Evolutionary conservation across 257 asterid species (phyloP).

Genomic region (Nicotiana knightiana): DNA sequence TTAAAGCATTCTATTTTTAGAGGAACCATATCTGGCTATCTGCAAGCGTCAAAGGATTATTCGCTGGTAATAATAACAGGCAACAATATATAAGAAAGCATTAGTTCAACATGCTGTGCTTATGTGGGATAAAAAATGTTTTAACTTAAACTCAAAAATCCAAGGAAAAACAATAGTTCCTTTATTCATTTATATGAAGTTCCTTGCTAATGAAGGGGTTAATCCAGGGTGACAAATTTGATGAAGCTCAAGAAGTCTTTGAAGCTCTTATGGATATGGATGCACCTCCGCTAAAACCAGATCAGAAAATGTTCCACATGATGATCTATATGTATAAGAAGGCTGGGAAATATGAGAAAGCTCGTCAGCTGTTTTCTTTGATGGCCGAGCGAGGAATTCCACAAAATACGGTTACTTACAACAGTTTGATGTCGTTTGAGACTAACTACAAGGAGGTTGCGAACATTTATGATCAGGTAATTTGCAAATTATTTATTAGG

Average conservation of each 20-base stretch:
- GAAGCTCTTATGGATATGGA: conserved; percentile 57
- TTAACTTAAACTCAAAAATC: not conserved
- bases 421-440: conserved; percentile 95
- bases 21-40: not conserved
- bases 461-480: conserved; percentile 83
- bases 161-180: not conserved
- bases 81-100: not conserved
- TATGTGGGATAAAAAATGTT: not conserved
- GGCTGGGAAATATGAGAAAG: conserved; percentile 67
- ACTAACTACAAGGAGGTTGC: conserved; percentile 92
- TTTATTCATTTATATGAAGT: not conserved
- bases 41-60: not conserved
- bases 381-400: conserved; percentile 70
- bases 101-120: not conserved
- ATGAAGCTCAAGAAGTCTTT: conserved; percentile 88
- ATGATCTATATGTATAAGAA: conserved; percentile 95
- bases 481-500: not conserved
- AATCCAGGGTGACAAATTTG: conserved; percentile 70
- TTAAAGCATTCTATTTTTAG: not conserved
- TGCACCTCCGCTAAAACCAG: conserved; percentile 73
- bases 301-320: conserved; percentile 98
- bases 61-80: not conserved
- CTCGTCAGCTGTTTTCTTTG: conserved; percentile 67
- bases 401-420: conserved; percentile 72
- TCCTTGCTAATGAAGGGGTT: conserved; percentile 10